Evolutionary conservation across 106 monocot species (phyloP).

Genomic region (Chionographis japonica): DNA sequence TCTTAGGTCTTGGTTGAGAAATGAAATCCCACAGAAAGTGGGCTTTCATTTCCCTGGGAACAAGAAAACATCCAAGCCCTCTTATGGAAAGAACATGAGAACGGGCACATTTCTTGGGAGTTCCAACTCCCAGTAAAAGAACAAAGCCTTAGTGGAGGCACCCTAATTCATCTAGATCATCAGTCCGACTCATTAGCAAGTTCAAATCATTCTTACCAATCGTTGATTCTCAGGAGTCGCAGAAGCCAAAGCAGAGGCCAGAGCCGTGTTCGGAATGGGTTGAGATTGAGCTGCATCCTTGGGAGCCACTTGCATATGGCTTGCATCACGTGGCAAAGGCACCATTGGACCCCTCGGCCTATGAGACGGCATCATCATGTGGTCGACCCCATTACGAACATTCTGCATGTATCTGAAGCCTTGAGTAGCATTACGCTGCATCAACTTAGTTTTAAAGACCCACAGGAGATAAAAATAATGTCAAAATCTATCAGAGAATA

Average conservation of each 20-base stretch:
- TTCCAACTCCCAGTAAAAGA: too few relatives aligned
- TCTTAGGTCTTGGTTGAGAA: too few relatives aligned
- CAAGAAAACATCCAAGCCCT: too few relatives aligned
- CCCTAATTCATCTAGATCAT: too few relatives aligned
- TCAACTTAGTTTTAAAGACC: slow-evolving; percentile 14
- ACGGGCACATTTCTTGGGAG: too few relatives aligned
- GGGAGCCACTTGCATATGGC: slow-evolving; percentile 2
- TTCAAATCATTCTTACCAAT: slow-evolving; percentile 18
- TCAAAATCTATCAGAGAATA: too few relatives aligned
- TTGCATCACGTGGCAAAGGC: slow-evolving; percentile 27
- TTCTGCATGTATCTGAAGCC: slow-evolving; percentile 34
- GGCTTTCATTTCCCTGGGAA: too few relatives aligned
- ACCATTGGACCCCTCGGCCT: slow-evolving; percentile 24
- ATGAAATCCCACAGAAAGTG: too few relatives aligned
- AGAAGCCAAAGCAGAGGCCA: slow-evolving; percentile 57
- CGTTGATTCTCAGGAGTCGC: slow-evolving; percentile 44
- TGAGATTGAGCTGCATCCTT: slow-evolving; percentile 12
- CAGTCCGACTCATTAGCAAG: not conserved
- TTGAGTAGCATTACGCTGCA: slow-evolving; percentile 20
- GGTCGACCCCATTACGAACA: slow-evolving; percentile 23
- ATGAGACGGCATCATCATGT: slow-evolving; percentile 14
- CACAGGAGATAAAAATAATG: not conserved
- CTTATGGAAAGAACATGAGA: too few relatives aligned
- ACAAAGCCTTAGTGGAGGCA: too few relatives aligned
- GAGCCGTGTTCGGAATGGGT: slow-evolving; percentile 17